Evolutionary conservation across 257 asterid genomes (phyloP), one percentile per base, ranked within the genome.

Genomic region (Paulownia fortunei): DNA sequence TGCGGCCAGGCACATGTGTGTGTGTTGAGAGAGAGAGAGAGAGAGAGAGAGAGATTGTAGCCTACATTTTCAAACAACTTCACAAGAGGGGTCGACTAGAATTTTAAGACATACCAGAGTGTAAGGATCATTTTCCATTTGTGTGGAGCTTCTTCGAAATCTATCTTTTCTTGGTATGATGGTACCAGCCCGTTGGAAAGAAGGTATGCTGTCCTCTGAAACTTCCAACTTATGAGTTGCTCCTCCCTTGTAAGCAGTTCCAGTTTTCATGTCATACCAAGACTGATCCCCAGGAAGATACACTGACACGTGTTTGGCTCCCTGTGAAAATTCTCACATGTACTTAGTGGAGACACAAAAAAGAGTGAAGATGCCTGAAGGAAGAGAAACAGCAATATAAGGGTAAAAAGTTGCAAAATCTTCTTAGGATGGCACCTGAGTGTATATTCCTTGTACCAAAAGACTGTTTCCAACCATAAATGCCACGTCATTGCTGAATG

Each of bases 101-200:
- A 36, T 27, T 16, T 15, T 16, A 37, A 76, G 78, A 47, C 73
- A 68, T 88, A 95, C 99, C 98, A 96, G 92, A 65, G 99, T 92
- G 79, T 89, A 96, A 74, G 99, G 99, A 84, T 96, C 99, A 76
- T 92, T 86, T 60, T 87, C 91, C 99, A 96, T 96, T 87, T 96
- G 99, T 11, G 93, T 89, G 51, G 99, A 92, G 87, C 99, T 90
- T 74, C 99, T 85, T 63, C 99, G 90, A 41, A 87, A 86, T 74
- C 99, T 87, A 72, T 96, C 99, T 87, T 93, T 96, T 76, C 99
- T 85, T 52, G 99, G 97, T 46, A 96, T 80, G 82, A 96, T 93
- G 69, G 98, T 91, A 81, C 99, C 99, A 8, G 96, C 99, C 69
- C 92, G 89, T 85, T 89, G 97, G 82, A 96, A 96, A 83, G 98